A percentile compares a stretch with the other conserved stretches of the same genome.
phyloP scores from a whole-genome alignment of 2,329 filamentous ascomycete genomes.

The Fonsecaea pugnacius region DNA sequence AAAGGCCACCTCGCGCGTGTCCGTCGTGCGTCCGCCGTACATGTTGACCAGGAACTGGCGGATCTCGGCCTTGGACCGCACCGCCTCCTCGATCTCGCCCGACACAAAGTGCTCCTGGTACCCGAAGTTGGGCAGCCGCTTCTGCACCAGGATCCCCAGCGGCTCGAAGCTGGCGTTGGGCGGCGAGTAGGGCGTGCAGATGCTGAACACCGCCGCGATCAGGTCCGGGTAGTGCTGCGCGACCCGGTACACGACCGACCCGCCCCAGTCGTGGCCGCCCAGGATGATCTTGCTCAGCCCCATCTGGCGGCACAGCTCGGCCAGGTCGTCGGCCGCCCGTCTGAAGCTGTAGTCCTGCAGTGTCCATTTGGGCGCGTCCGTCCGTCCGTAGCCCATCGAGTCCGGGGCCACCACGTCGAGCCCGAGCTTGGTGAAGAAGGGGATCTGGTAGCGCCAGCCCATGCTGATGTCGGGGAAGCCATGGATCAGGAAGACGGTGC shows the following conservation, averaged over 20 bases:
- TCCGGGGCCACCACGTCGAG: conserved; percentile 83
- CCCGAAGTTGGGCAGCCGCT: conserved; percentile 68
- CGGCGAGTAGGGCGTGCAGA: conserved; percentile 75
- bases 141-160: conserved; percentile 63
- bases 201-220: conserved; percentile 73
- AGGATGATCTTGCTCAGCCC: conserved; percentile 69
- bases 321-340: conserved; percentile 74
- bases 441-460: conserved; percentile 90
- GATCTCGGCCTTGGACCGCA: conserved; percentile 65
- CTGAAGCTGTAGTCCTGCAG: conserved; percentile 71
- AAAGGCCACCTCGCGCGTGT: conserved; percentile 60
- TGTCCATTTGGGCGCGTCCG: conserved; percentile 61
- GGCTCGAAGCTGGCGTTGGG: conserved; percentile 60
- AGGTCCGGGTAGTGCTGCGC: conserved; percentile 74
- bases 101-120: conserved; percentile 84
- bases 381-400: conserved; percentile 83
- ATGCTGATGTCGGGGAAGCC: conserved; percentile 83
- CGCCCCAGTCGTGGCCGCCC: conserved; percentile 93
- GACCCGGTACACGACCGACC: conserved; percentile 73
- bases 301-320: conserved; percentile 67
- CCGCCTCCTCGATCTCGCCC: conserved; percentile 64
- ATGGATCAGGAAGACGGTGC: conserved; percentile 66
- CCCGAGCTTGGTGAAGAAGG: conserved; percentile 70
- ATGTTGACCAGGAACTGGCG: conserved; percentile 71
- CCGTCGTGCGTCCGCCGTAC: conserved; percentile 67